Evolutionary conservation across 1,284 basidiomycete species (phyloP).

Genomic region (Ustilago bromivora): DNA sequence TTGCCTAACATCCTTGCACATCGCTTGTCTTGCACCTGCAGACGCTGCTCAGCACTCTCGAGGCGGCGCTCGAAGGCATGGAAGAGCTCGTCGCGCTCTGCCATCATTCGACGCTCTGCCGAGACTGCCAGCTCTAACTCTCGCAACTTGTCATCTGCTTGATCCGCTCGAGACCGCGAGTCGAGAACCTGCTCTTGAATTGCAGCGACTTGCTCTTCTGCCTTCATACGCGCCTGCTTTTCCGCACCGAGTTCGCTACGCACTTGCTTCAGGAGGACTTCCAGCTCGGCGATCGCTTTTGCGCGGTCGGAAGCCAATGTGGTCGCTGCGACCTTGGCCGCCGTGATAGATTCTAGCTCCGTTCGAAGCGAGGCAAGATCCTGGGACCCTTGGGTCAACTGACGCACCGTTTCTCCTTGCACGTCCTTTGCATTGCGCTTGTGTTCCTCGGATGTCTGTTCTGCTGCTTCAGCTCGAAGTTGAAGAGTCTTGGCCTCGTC

Average conservation of each 20-base stretch:
- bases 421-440: constrained; percentile 22
- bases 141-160: constrained; percentile 29
- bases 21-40: constrained; percentile 64
- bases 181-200: constrained; percentile 10
- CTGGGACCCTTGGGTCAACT: constrained; percentile 13
- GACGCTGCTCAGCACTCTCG: constrained; percentile 58
- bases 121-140: constrained; percentile 56
- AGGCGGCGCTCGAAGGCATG: constrained; percentile 57
- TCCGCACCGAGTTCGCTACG: constrained; percentile 13
- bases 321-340: constrained; percentile 1
- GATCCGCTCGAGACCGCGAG: constrained; percentile 12
- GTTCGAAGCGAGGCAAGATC: constrained; percentile 27
- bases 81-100: constrained; percentile 57
- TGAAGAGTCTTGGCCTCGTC: constrained; percentile 26
- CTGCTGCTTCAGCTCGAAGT: constrained; percentile 28
- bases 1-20: constrained; percentile 67
- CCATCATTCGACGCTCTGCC: constrained; percentile 59
- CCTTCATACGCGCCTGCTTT: constrained; percentile 2
- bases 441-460: constrained; percentile 26
- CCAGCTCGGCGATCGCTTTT: constrained; percentile 21
- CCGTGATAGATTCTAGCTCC: constrained; percentile 12
- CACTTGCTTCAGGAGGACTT: constrained; percentile 19
- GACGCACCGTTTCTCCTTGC: constrained; percentile 12
- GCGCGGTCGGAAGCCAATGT: constrained; percentile 19
- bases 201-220: constrained; percentile 8